Conservation (phyloP, 768 basidiomycete species). For the Phaffia australis region DNA sequence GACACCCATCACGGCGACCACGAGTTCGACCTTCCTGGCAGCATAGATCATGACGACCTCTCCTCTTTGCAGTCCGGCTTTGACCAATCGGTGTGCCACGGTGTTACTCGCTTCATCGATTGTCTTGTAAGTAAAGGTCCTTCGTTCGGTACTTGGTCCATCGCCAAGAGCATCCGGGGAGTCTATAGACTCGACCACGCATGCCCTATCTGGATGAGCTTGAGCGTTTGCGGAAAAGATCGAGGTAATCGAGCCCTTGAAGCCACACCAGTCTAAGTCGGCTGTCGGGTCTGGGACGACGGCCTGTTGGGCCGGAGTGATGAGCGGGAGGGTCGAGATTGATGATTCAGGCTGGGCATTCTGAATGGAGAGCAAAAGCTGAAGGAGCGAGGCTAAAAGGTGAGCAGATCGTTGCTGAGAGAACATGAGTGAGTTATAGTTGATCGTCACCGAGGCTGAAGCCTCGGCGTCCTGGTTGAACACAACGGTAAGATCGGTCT, state of each 20-base stretch:
- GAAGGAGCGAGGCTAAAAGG: conserved; percentile 75
- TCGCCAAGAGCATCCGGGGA: conserved; percentile 40
- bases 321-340: conserved; percentile 67
- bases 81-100: conserved; percentile 77
- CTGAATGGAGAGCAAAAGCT: conserved; percentile 49
- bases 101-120: conserved; percentile 79
- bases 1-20: conserved; percentile 92
- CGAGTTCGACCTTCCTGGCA: conserved; percentile 87
- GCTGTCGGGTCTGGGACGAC: conserved; percentile 71
- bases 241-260: conserved; percentile 92
- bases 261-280: conserved; percentile 93
- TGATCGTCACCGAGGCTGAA: conserved; percentile 37
- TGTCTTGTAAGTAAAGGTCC: conserved; percentile 59
- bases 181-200: conserved; percentile 65
- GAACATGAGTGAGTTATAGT: conserved; percentile 93
- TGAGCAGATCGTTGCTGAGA: conserved; percentile 60
- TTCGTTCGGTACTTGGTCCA: conserved; percentile 44
- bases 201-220: conserved; percentile 65
- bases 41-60: conserved; percentile 99
- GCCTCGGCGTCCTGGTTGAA: conserved; percentile 5
- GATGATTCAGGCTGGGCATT: conserved; percentile 48
- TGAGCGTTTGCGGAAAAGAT: conserved; percentile 82
- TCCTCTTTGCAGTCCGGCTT: conserved; percentile 74
- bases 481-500: conserved; percentile 22
- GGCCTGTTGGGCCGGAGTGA: conserved; percentile 58